phyloP scores from a whole-genome alignment of 1,284 basidiomycete species.

The Irpex rosettiformis region DNA sequence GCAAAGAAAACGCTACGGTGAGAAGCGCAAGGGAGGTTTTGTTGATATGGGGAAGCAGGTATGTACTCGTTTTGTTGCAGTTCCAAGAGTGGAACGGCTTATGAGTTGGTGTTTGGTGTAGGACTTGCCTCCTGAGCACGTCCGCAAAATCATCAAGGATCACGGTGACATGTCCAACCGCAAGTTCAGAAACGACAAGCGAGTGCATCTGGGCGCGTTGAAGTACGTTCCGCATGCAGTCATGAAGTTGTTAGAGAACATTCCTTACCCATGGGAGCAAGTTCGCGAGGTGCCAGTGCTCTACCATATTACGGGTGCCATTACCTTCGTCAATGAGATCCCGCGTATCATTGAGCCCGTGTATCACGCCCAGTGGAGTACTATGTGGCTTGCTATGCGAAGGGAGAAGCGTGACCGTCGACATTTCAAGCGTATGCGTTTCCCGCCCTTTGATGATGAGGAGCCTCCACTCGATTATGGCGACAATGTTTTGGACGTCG shows the following conservation, averaged over 20 bases:
- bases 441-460: slow-evolving; percentile 99
- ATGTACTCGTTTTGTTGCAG: slow-evolving; percentile 22
- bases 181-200: slow-evolving; percentile 98
- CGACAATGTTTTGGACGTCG: slow-evolving; percentile 97
- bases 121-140: slow-evolving; percentile 91
- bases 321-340: slow-evolving; percentile 99
- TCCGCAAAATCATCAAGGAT: slow-evolving; percentile 97
- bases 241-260: slow-evolving; percentile 98
- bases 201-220: slow-evolving; percentile 95
- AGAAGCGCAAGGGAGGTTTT: slow-evolving; percentile 84
- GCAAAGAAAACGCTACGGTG: slow-evolving; percentile 88
- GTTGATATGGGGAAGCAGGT: slow-evolving; percentile 95
- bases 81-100: neutral
- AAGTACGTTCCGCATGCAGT: slow-evolving; percentile 99
- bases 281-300: slow-evolving; percentile 95
- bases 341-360: slow-evolving; percentile 96
- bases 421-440: slow-evolving; percentile 99
- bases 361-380: slow-evolving; percentile 99
- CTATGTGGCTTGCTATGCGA: slow-evolving; percentile 99
- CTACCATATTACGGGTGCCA: slow-evolving; percentile 99
- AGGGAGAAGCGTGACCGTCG: slow-evolving; percentile 98
- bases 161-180: slow-evolving; percentile 96
- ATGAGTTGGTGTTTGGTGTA: slow-evolving; percentile 25
- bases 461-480: slow-evolving; percentile 98
- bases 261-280: slow-evolving; percentile 99